A percentile compares a stretch with the other conserved stretches of the same genome.
Conservation (phyloP, 2,329 filamentous ascomycete species). For the Beauveria scarabaeidicola region DNA sequence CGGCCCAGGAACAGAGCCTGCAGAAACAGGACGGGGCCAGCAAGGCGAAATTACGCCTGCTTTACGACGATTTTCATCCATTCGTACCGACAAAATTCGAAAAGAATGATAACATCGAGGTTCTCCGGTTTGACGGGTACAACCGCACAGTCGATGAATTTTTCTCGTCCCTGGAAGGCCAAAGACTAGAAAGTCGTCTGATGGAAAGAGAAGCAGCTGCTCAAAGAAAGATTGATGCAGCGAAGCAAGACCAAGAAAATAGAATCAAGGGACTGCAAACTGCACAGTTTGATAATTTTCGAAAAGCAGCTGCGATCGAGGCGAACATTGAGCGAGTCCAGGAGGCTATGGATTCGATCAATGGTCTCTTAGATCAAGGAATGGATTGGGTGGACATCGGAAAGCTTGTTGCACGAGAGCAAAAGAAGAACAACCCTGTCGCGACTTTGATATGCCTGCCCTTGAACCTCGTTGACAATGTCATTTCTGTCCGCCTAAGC, state of each 20-base stretch:
- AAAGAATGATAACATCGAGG: slow-evolving; percentile 52
- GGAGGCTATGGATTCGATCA: slow-evolving; percentile 87
- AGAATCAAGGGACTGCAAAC: slow-evolving; percentile 77
- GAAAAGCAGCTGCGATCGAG: slow-evolving; percentile 84
- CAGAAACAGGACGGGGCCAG: slow-evolving; percentile 20
- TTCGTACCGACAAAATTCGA: slow-evolving; percentile 78
- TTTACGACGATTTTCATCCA: slow-evolving; percentile 94
- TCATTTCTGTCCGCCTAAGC: slow-evolving; percentile 68
- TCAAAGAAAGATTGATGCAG: slow-evolving; percentile 76
- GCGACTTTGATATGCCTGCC: slow-evolving; percentile 81
- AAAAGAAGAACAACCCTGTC: slow-evolving; percentile 71
- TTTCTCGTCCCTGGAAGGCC: slow-evolving; percentile 91
- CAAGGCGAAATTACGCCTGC: slow-evolving; percentile 32
- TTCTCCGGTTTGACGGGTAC: slow-evolving; percentile 75
- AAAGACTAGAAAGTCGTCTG: slow-evolving; percentile 77
- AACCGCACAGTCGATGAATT: slow-evolving; percentile 94
- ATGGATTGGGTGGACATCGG: slow-evolving; percentile 98
- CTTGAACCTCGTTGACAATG: slow-evolving; percentile 83
- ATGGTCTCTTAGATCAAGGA: slow-evolving; percentile 80
- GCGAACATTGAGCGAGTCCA: slow-evolving; percentile 86
- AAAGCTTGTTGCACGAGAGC: slow-evolving; percentile 79
- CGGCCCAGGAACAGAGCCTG: not conserved
- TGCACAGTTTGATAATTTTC: slow-evolving; percentile 71
- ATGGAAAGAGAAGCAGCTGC: slow-evolving; percentile 75
- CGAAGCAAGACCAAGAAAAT: slow-evolving; percentile 73